Percentiles rank a stretch among this genome's conserved stretches.
phyloP scores from a whole-genome alignment of 2,329 filamentous ascomycete species.

The Didymella sp. region DNA sequence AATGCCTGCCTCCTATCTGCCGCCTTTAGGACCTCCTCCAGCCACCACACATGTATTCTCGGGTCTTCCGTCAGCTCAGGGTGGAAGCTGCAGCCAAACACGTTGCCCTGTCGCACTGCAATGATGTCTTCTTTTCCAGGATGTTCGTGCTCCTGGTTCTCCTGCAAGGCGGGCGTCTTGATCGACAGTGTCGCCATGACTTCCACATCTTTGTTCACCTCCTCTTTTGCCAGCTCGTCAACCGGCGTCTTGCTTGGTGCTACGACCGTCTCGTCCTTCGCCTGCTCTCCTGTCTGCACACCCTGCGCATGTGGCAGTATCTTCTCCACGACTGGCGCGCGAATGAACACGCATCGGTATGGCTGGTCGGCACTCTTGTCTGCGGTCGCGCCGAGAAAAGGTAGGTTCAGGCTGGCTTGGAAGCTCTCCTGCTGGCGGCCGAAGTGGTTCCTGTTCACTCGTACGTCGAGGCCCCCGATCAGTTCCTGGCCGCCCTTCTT shows the following conservation, averaged over 20 bases:
- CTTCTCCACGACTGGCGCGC: slow-evolving; percentile 90
- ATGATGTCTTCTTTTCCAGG: slow-evolving; percentile 71
- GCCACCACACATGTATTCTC: slow-evolving; percentile 93
- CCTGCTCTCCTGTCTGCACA: slow-evolving; percentile 59
- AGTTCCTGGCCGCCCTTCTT: slow-evolving; percentile 93
- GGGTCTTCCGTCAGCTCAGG: slow-evolving; percentile 89
- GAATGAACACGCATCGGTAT: slow-evolving; percentile 89
- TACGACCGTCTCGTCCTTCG: slow-evolving; percentile 60
- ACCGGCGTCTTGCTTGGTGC: slow-evolving; percentile 62
- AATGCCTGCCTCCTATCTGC: slow-evolving; percentile 42
- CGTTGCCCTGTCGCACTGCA: slow-evolving; percentile 87
- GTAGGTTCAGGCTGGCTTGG: slow-evolving; percentile 74
- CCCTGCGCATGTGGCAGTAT: slow-evolving; percentile 65
- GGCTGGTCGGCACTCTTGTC: slow-evolving; percentile 50
- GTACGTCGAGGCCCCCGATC: slow-evolving; percentile 87
- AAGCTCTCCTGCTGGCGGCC: slow-evolving; percentile 94
- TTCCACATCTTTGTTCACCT: slow-evolving; percentile 60
- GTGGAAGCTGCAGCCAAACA: slow-evolving; percentile 94
- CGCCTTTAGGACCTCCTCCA: slow-evolving; percentile 67
- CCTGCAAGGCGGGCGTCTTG: slow-evolving; percentile 57
- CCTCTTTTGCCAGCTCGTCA: slow-evolving; percentile 54
- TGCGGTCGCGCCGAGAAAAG: slow-evolving; percentile 64
- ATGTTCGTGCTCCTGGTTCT: slow-evolving; percentile 54
- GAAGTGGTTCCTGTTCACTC: slow-evolving; percentile 94
- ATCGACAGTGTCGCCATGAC: slow-evolving; percentile 65